Conservation (phyloP, 352 stramenopile genomes). For the Phytophthora pini region DNA sequence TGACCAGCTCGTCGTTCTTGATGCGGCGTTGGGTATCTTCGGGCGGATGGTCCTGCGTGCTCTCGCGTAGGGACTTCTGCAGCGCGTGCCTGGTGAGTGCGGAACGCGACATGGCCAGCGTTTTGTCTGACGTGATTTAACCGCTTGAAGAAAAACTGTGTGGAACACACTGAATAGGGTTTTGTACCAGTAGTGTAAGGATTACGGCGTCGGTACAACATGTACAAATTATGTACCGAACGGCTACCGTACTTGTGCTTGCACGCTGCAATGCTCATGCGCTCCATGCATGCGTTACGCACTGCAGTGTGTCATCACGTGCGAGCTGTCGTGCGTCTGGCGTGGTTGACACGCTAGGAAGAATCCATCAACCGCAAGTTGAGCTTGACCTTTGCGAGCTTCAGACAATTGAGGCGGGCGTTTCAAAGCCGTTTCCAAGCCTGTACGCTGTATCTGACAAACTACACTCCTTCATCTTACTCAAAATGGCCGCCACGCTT, state of each 20-base stretch:
- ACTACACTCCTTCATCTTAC: not conserved
- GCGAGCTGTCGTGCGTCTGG: constrained; percentile 14
- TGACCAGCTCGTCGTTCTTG: constrained; percentile 80
- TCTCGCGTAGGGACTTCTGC: constrained; percentile 61
- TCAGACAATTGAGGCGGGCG: constrained; percentile 22
- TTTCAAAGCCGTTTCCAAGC: constrained; percentile 10
- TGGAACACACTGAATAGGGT: too few relatives aligned
- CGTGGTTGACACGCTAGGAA: constrained; percentile 10
- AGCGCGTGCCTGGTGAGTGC: constrained; percentile 71
- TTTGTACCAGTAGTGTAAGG: too few relatives aligned
- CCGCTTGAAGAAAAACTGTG: too few relatives aligned
- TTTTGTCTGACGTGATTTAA: not conserved
- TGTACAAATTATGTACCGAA: not conserved
- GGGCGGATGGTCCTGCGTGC: constrained; percentile 28
- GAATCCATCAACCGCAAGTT: not conserved
- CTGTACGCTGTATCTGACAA: not conserved
- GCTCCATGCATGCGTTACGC: constrained; percentile 6
- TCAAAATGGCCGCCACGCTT: constrained; percentile 19
- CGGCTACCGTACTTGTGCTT: not conserved
- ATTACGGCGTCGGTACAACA: constrained; percentile 1
- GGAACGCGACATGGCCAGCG: constrained; percentile 71
- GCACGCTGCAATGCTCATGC: not conserved
- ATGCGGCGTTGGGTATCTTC: constrained; percentile 63
- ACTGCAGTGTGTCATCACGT: not conserved
- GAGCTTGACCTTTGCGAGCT: constrained; percentile 8